Conservation (phyloP, 208 protist genomes). For the Trypanosoma vivax region DNA sequence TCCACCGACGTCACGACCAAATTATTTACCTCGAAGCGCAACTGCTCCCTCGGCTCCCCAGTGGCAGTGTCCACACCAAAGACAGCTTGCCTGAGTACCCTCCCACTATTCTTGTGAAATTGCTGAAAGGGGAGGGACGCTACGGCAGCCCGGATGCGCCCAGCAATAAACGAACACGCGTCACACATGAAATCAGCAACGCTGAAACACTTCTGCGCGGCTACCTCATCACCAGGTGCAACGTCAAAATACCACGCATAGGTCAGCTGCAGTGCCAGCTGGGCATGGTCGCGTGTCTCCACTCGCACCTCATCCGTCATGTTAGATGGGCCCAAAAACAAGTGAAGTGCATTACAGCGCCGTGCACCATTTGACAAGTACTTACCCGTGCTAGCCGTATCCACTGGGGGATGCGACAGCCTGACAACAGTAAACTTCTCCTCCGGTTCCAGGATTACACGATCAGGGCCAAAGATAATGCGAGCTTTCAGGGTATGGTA, state of each 20-base stretch:
- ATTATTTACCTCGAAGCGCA: slow-evolving; percentile 88
- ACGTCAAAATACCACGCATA: slow-evolving; percentile 91
- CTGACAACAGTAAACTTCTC: slow-evolving; percentile 82
- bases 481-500: slow-evolving; percentile 84
- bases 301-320: slow-evolving; percentile 92
- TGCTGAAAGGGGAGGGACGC: slow-evolving; percentile 78
- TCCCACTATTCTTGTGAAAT: slow-evolving; percentile 79
- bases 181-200: slow-evolving; percentile 85
- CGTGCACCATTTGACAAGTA: slow-evolving; percentile 67
- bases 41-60: slow-evolving; percentile 31
- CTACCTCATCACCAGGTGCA: slow-evolving; percentile 32
- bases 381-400: slow-evolving; percentile 70
- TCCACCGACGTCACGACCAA: slow-evolving; percentile 94
- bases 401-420: slow-evolving; percentile 83
- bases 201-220: slow-evolving; percentile 63
- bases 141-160: slow-evolving; percentile 72
- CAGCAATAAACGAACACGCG: slow-evolving; percentile 79
- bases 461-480: slow-evolving; percentile 77
- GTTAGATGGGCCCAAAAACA: slow-evolving; percentile 92
- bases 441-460: slow-evolving; percentile 70
- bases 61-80: slow-evolving; percentile 75
- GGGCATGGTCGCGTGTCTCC: slow-evolving; percentile 85
- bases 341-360: slow-evolving; percentile 66
- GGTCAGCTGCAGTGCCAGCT: slow-evolving; percentile 75
- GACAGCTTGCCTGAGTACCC: slow-evolving; percentile 56